Conservation (phyloP, 164 flowering plant genomes). For the Tetrastigma voinierianum region DNA sequence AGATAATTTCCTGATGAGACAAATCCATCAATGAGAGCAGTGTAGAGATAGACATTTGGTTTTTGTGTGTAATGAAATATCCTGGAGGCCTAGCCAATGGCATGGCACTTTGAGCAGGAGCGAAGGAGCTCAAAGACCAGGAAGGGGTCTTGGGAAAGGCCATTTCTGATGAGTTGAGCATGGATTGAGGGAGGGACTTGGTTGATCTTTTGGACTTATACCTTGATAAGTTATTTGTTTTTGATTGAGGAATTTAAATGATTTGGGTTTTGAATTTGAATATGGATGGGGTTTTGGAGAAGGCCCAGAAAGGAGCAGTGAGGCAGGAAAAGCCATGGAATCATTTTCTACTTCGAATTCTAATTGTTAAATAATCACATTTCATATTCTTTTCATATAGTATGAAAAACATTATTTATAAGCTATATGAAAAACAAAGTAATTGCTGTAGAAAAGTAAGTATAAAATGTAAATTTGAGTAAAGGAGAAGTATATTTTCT, state of each 20-base stretch:
- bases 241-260: neutral
- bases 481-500: no score
- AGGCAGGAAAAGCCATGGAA: no score
- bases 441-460: no score
- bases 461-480: no score
- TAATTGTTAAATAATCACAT: no score
- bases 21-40: conserved; percentile 36
- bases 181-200: conserved; percentile 23
- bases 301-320: no score
- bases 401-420: no score
- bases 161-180: conserved; percentile 23
- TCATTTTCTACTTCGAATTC: no score
- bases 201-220: conserved; percentile 16
- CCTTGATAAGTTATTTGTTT: conserved; percentile 16
- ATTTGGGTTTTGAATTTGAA: conserved; percentile 12
- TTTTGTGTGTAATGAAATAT: conserved; percentile 17
- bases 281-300: no score
- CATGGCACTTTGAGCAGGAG: conserved; percentile 20
- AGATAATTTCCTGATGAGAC: conserved; percentile 16
- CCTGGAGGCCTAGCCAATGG: conserved; percentile 30
- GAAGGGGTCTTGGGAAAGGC: conserved; percentile 28
- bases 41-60: conserved; percentile 39
- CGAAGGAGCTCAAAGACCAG: conserved; percentile 33
- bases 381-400: no score
- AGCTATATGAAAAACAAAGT: no score